Percentiles rank a stretch among this genome's conserved stretches.
Conservation (phyloP, 768 basidiomycete genomes). For the Podaxis pistillaris region DNA sequence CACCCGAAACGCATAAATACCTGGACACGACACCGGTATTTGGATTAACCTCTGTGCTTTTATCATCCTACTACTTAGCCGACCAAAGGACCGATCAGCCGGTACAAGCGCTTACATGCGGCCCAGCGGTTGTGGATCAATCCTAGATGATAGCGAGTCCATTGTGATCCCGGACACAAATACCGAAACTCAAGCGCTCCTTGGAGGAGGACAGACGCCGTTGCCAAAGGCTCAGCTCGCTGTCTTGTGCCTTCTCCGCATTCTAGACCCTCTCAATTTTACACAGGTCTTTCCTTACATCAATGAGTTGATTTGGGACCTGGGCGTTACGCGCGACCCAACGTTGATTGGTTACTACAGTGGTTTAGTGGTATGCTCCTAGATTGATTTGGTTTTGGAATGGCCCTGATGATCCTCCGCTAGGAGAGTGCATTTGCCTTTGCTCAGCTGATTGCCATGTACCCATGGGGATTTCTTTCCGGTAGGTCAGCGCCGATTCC, state of each 20-base stretch:
- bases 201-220: conserved; percentile 5
- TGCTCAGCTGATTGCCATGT: conserved; percentile 55
- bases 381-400: neutral
- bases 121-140: neutral
- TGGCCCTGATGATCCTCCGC: neutral
- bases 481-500: conserved; percentile 25
- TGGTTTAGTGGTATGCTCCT: conserved; percentile 52
- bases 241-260: conserved; percentile 50
- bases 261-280: conserved; percentile 59
- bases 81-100: neutral
- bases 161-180: neutral
- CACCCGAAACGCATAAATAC: neutral
- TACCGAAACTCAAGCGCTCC: neutral
- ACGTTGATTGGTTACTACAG: conserved; percentile 64
- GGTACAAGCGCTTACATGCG: neutral
- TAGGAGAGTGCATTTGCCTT: conserved; percentile 66
- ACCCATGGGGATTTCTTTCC: conserved; percentile 59
- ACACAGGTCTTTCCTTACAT: conserved; percentile 69
- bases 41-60: neutral
- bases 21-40: neutral
- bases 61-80: neutral
- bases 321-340: conserved; percentile 53
- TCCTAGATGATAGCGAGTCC: neutral
- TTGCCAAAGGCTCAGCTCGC: conserved; percentile 40
- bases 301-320: conserved; percentile 58